phyloP scores from a whole-genome alignment of 306 rosid species.

The cucumber (Cucumis sativus) region DNA sequence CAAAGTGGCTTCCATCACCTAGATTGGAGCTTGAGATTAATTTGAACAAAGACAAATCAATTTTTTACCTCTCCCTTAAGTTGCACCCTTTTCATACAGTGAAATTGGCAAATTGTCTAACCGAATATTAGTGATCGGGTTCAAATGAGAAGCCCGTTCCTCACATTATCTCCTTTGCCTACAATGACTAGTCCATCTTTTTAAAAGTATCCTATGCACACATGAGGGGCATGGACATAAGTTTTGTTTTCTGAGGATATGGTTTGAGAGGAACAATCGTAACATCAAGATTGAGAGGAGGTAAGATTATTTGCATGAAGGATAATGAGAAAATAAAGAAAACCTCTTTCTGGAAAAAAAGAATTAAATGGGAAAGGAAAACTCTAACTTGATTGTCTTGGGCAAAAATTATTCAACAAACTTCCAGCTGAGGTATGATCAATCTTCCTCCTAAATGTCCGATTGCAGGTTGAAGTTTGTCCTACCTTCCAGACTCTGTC shows the following conservation, averaged over 20 bases:
- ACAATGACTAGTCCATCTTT: background rate
- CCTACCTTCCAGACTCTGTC: background rate
- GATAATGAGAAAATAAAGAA: background rate
- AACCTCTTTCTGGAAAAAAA: background rate
- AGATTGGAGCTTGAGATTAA: background rate
- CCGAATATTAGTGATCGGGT: background rate
- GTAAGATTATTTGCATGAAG: background rate
- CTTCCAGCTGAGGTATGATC: background rate
- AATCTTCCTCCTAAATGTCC: background rate
- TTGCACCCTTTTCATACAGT: background rate
- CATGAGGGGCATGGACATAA: background rate
- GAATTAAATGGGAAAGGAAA: background rate
- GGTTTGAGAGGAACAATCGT: background rate
- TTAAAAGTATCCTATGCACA: background rate
- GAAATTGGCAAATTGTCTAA: background rate
- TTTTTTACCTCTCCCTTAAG: background rate
- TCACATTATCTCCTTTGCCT: background rate
- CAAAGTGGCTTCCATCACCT: background rate
- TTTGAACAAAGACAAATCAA: background rate
- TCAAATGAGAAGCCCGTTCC: background rate
- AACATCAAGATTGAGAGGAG: background rate
- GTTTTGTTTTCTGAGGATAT: background rate
- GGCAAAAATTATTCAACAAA: background rate
- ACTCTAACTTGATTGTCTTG: background rate
- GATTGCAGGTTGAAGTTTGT: background rate